These are phyloP conservation scores for Plectosphaerella cucumerina DNA, from an alignment of 2,329 filamentous ascomycete species.

Conservation along the genomic window DNA sequence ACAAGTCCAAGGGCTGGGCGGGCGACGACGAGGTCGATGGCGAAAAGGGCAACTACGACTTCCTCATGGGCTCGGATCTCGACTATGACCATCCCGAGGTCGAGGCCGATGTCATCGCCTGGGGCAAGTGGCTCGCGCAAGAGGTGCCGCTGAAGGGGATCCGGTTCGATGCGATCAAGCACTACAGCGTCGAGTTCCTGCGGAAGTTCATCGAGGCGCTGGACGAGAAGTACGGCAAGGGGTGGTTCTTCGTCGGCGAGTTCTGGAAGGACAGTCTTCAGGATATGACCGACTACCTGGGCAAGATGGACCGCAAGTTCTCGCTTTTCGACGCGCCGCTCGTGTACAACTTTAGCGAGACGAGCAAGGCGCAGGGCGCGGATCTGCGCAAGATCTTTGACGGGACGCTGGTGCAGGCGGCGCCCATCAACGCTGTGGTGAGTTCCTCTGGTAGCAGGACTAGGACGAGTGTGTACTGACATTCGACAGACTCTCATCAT, in stretches of 20 bases:
- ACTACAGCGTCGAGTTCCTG: conserved; percentile 65
- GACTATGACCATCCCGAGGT: conserved; percentile 64
- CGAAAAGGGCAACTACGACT: conserved; percentile 65
- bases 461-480: neutral
- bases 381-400: conserved; percentile 64
- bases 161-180: conserved; percentile 68
- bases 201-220: conserved; percentile 58
- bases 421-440: conserved; percentile 31
- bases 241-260: conserved; percentile 33
- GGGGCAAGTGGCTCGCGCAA: conserved; percentile 64
- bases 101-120: conserved; percentile 57
- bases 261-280: conserved; percentile 33
- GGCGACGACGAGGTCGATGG: conserved; percentile 51
- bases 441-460: neutral
- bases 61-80: conserved; percentile 69
- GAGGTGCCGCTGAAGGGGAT: conserved; percentile 61
- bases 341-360: conserved; percentile 60
- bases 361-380: conserved; percentile 50
- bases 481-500: conserved; percentile 56
- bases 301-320: conserved; percentile 50
- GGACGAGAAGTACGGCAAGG: conserved; percentile 35
- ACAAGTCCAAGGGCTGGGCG: conserved; percentile 60
- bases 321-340: conserved; percentile 65
- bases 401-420: conserved; percentile 46
- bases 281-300: conserved; percentile 26